A percentile compares a stretch with the other conserved stretches of the same genome.
phyloP scores from a whole-genome alignment of 2,329 filamentous ascomycete genomes.

The Apiospora marii region DNA sequence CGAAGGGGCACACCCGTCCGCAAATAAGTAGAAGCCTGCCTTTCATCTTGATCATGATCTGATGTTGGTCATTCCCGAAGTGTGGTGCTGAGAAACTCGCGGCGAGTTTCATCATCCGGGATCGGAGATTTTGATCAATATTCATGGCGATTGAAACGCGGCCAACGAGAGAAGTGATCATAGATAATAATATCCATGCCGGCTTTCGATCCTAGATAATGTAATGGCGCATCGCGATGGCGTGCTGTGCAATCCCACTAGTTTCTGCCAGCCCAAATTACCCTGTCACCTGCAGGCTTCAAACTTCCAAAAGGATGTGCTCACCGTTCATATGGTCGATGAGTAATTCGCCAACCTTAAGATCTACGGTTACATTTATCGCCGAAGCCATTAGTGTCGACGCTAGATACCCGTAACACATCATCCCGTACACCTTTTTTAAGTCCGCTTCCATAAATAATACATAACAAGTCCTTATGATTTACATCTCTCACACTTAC shows the following conservation, averaged over 20 bases:
- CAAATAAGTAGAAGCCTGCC: neutral
- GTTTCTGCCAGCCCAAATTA: neutral
- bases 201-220: slow-evolving; percentile 3
- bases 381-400: neutral
- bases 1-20: neutral
- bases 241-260: neutral
- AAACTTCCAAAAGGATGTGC: neutral
- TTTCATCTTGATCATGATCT: neutral
- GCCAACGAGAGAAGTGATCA: neutral
- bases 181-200: neutral
- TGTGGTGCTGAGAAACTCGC: neutral
- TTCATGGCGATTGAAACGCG: neutral
- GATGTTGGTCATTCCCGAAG: neutral
- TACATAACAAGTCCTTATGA: neutral
- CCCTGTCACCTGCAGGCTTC: neutral
- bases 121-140: neutral
- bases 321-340: neutral
- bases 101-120: neutral
- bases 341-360: neutral
- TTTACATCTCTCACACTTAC: neutral
- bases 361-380: neutral
- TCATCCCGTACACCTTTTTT: neutral
- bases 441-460: too few species aligned
- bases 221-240: slow-evolving; percentile 14
- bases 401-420: neutral